Evolutionary conservation across 768 basidiomycete species (phyloP), one percentile per base, ranked within the genome.

Genomic region (Amanita jacksonii): DNA sequence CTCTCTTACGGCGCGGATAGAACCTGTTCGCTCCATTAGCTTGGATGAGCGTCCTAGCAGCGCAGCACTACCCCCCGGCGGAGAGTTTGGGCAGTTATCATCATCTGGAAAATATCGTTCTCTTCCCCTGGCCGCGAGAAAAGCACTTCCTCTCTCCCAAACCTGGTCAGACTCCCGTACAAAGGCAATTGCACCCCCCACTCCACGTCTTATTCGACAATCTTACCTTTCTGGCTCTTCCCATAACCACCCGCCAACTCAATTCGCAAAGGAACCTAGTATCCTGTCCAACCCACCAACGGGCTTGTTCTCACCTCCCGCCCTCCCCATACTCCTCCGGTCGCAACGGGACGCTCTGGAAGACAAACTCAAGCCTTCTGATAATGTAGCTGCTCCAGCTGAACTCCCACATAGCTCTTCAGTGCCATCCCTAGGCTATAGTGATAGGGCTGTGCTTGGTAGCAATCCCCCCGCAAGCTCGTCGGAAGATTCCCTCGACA

Each of bases 311-410:
- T 71, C 69, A 8, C 68, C 68, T 3, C 62, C 61, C 18, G 67
- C 68, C 2, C 59, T 71, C 30, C 68, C 68, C 28, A 57, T 69
- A 39, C 58, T 69, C 15, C 54, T 71, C 8, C 62, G 66, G 3
- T 55, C 58, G 19, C 59, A 66, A 45, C 57, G 64, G 19, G 59
- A 58, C 38, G 54, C 51, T 35, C 58, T 61, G 25, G 63, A 60
- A 10, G 51, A 61, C 13, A 56, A 58, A 30, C 13, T 28, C 8
- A 38, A 34, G 32, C 30, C 18, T 20, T 31, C 16, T 32, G 31
- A n/a, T 12, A 16, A 38, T n/a, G 28, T 19, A 45, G 12, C 4
- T 20, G 13, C 34, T 15, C 31, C 25, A 31, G 28, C 42, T n/a
- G 48, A 40, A 30, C 18, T 25, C 27, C 36, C 15, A 25, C 46